Percentiles rank a stretch among this genome's conserved stretches.
These are phyloP conservation scores for Obelidium mucronatum DNA, from an alignment of 192 early-diverging fungal species.

Conservation along the genomic window DNA sequence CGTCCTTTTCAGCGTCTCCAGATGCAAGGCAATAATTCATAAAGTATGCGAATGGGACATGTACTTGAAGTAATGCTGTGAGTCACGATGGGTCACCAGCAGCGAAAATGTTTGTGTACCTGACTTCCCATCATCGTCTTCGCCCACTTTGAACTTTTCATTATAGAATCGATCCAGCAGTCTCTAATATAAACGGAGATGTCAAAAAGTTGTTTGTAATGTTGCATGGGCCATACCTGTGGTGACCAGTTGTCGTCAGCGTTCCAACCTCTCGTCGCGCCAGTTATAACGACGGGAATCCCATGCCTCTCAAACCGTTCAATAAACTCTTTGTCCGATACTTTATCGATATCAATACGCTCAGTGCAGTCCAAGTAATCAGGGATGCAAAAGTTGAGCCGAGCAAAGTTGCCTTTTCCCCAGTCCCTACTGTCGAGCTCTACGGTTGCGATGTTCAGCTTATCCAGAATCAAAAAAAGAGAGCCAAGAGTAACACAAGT, in stretches of 20 bases:
- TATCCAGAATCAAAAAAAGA: background rate
- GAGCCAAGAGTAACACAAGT: background rate
- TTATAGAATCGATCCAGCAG: constrained; percentile 51
- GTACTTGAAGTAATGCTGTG: background rate
- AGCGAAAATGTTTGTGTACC: constrained; percentile 22
- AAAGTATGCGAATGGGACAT: constrained; percentile 53
- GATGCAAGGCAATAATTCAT: constrained; percentile 43
- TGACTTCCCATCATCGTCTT: constrained; percentile 75
- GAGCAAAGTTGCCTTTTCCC: background rate
- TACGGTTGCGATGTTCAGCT: background rate
- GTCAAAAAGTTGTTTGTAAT: too few relatives aligned
- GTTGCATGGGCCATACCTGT: too few relatives aligned
- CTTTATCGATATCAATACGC: background rate
- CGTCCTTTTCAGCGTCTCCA: constrained; percentile 64
- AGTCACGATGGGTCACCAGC: background rate
- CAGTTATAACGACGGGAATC: background rate
- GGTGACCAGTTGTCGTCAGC: background rate
- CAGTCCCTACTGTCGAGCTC: constrained; percentile 4
- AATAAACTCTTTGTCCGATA: background rate
- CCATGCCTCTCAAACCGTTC: constrained; percentile 3
- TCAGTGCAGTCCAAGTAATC: background rate
- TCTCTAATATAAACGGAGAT: constrained; percentile 2
- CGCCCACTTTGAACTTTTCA: constrained; percentile 81
- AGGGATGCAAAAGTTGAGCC: background rate
- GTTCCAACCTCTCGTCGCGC: background rate